These are phyloP conservation scores for Podospora sp. DNA, from an alignment of 495 filamentous ascomycete species.

Conservation along the genomic window DNA sequence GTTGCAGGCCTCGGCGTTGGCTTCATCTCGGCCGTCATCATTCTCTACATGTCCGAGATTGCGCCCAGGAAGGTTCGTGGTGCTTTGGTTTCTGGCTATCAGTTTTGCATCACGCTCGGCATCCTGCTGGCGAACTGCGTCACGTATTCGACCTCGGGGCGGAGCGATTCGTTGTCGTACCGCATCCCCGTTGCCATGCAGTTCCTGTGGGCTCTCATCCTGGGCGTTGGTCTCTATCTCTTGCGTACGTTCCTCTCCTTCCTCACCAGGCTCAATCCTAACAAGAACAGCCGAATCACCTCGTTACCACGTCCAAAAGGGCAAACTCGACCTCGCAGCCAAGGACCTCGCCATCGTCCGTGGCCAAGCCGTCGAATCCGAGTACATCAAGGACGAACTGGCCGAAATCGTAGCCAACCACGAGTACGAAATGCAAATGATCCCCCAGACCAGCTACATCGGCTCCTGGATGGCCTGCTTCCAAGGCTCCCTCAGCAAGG, in stretches of 20 bases:
- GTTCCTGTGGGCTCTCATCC: conserved; percentile 69
- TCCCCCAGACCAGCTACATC: conserved; percentile 64
- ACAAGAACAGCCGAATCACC: conserved; percentile 66
- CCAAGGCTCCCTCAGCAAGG: conserved; percentile 57
- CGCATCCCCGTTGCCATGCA: conserved; percentile 72
- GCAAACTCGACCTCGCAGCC: conserved; percentile 63
- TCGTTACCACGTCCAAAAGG: conserved; percentile 76
- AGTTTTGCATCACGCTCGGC: conserved; percentile 76
- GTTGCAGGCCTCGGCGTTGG: conserved; percentile 73
- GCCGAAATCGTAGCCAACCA: conserved; percentile 81
- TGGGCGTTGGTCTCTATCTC: conserved; percentile 61
- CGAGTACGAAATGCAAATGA: conserved; percentile 71
- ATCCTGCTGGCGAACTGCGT: conserved; percentile 73
- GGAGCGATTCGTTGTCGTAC: conserved; percentile 67
- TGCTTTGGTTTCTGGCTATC: conserved; percentile 73
- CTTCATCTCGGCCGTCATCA: conserved; percentile 71
- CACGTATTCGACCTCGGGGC: conserved; percentile 65
- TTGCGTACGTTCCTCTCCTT: conserved; percentile 43
- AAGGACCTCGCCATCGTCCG: conserved; percentile 66
- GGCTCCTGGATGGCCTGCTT: conserved; percentile 68
- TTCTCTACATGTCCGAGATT: conserved; percentile 74
- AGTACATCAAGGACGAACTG: conserved; percentile 68
- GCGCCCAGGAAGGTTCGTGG: conserved; percentile 68
- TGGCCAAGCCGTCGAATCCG: conserved; percentile 64
- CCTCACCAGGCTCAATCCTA: neutral